phyloP scores from a whole-genome alignment of 345 rosid genomes.

The Excoecaria agallocha region DNA sequence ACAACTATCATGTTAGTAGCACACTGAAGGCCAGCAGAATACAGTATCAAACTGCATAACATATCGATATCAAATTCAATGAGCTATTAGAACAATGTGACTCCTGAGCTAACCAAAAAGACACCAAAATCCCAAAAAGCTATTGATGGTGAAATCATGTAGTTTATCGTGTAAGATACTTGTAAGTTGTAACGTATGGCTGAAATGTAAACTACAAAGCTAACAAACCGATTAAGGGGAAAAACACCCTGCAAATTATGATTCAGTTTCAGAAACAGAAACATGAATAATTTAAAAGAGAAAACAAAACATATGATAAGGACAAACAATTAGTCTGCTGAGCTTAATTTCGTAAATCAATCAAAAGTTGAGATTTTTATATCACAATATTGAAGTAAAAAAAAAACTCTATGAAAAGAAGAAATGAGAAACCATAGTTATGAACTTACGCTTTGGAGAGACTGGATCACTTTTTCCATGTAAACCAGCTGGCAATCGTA shows the following conservation, averaged over 20 bases:
- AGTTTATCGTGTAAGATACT: not conserved
- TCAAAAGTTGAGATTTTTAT: not conserved
- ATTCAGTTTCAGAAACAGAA: not conserved
- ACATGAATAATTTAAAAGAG: not conserved
- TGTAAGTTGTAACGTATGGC: not conserved
- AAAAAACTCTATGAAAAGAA: not conserved
- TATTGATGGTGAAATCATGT: too few species aligned
- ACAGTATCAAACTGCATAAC: not conserved
- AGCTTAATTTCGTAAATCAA: not conserved
- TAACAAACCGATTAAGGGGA: not conserved
- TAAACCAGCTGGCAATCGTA: slow-evolving; percentile 83
- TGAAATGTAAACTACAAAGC: not conserved
- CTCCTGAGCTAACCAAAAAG: not conserved
- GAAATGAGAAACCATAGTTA: not conserved
- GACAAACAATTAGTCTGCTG: not conserved
- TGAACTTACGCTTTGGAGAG: slow-evolving; percentile 70
- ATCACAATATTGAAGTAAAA: not conserved
- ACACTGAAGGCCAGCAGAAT: not conserved
- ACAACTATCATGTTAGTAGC: not conserved
- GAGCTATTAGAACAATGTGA: not conserved
- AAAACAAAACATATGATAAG: not conserved
- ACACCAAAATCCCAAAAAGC: too few species aligned
- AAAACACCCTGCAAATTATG: not conserved
- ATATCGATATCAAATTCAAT: not conserved
- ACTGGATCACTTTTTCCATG: slow-evolving; percentile 90